phyloP scores from a whole-genome alignment of 2,329 filamentous ascomycete genomes.

The Cercospora sojina region DNA sequence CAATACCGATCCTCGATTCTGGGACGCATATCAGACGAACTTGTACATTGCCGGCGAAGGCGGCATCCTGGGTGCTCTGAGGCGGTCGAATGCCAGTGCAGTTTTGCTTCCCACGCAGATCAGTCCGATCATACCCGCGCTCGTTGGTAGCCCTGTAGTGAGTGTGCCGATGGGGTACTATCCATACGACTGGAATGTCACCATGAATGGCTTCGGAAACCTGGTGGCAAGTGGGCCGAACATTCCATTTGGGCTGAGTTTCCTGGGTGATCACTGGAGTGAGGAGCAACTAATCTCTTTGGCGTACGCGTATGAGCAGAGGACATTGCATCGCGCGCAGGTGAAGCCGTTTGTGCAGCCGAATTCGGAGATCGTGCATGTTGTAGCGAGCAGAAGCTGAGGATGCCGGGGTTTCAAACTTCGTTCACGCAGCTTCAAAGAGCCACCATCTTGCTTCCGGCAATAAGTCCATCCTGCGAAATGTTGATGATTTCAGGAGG shows the following conservation, averaged over 20 bases:
- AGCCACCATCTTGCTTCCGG: background rate
- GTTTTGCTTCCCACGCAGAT: constrained; percentile 59
- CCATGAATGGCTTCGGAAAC: constrained; percentile 49
- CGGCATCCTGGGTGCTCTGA: constrained; percentile 61
- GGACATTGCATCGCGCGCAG: constrained; percentile 50
- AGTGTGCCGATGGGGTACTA: constrained; percentile 63
- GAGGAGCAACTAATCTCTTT: constrained; percentile 63
- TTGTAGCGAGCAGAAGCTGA: constrained; percentile 33
- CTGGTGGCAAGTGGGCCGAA: constrained; percentile 56
- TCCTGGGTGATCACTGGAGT: constrained; percentile 60
- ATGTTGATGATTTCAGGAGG: background rate
- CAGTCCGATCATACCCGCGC: constrained; percentile 51
- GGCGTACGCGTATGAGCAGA: constrained; percentile 69
- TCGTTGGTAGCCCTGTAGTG: constrained; percentile 61
- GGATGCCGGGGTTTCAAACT: background rate
- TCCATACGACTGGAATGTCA: constrained; percentile 50
- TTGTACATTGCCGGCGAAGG: constrained; percentile 57
- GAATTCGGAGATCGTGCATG: constrained; percentile 49
- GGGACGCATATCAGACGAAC: constrained; percentile 55
- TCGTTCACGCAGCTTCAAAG: background rate
- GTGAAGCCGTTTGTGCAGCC: constrained; percentile 53
- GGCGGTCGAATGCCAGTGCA: constrained; percentile 59
- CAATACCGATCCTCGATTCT: constrained; percentile 59
- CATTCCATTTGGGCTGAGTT: constrained; percentile 61
- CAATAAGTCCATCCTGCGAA: background rate